Evolutionary conservation across 2,329 filamentous ascomycete species (phyloP), one percentile per base, ranked within the genome.

Genomic region (Teratosphaeriaceae sp.): DNA sequence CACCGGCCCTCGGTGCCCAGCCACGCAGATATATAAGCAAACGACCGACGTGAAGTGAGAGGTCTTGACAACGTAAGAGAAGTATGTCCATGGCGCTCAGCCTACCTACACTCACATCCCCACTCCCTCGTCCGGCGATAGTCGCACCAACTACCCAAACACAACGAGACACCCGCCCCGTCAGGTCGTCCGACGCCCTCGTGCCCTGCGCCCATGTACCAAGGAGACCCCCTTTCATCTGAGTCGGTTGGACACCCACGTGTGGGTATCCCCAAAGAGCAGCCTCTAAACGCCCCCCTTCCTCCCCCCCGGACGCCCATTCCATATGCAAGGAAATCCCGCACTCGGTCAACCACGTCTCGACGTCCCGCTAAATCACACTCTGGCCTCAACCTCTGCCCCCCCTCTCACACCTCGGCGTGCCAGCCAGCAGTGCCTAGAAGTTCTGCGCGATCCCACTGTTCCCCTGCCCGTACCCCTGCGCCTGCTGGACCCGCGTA

Each of bases 371-470:
- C 7, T 7, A 26, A 26, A n/a, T n/a, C 11, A 30, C 15, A 4
- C 27, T 13, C 4, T n/a, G 5, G 12, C 27, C 4, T n/a, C 27
- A 30, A 5, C 12, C 27, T 4, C 27, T 3, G 12, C 15, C 6
- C 12, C 22, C 35, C 18, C 19, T 23, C 19, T 6, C 7, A 6
- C 20, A 7, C 7, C n/a, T 12, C 35, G n/a, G 18, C 34, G 9
- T 21, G 6, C 6, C n/a, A 37, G 34, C 7, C 8, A 40, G 26
- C 38, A n/a, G 30, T 15, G 24, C n/a, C 40, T 50, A 97, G 59
- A 98, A 98, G 66, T 98, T 98, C 68, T 97, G 92, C 23, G 92
- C 86, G 58, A 98, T 96, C 46, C 92, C 92, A 29, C 87, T 87
- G 57, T 86, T 94, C 24, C 79, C 80, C 70, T 94, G 88, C 61